These are phyloP conservation scores for Talaromyces albobiverticillius DNA, from an alignment of 2,329 filamentous ascomycete genomes.

Conservation along the genomic window DNA sequence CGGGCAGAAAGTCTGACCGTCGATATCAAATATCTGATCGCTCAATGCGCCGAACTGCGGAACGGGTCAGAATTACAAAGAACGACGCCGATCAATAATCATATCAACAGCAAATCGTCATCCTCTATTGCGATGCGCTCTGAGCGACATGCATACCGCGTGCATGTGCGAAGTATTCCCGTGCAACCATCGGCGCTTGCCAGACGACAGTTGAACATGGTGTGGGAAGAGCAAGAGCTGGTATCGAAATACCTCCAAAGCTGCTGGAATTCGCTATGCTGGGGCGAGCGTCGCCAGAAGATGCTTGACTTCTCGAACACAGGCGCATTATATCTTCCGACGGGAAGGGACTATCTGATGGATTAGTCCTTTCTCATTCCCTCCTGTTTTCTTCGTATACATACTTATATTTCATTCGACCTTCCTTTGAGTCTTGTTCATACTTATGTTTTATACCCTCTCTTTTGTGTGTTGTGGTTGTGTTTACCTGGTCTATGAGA, in stretches of 20 bases:
- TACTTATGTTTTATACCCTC: neutral
- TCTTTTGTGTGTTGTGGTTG: neutral
- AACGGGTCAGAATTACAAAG: slow-evolving; percentile 15
- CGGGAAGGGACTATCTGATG: neutral
- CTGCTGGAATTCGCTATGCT: slow-evolving; percentile 23
- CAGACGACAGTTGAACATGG: slow-evolving; percentile 29
- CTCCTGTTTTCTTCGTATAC: neutral
- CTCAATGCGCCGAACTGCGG: slow-evolving; percentile 38
- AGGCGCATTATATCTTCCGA: slow-evolving; percentile 8
- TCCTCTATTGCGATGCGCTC: slow-evolving; percentile 20
- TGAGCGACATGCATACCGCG: slow-evolving; percentile 22
- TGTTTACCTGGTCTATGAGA: neutral
- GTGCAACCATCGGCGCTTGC: slow-evolving; percentile 30
- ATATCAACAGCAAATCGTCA: slow-evolving; percentile 19
- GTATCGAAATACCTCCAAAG: slow-evolving; percentile 19
- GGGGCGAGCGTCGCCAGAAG: slow-evolving; percentile 18
- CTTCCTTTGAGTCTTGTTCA: neutral
- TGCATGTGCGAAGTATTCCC: slow-evolving; percentile 22
- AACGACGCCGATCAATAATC: slow-evolving; percentile 5
- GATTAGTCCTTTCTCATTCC: neutral
- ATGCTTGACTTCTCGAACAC: slow-evolving; percentile 8
- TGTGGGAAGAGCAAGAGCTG: slow-evolving; percentile 33
- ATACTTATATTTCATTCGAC: neutral
- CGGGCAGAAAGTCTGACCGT: slow-evolving; percentile 37
- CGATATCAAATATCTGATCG: slow-evolving; percentile 37